A percentile compares a stretch with the other conserved stretches of the same genome.
Evolutionary conservation across 192 early-diverging fungal genomes (phyloP).

Genomic region (Coemansia umbellata): DNA sequence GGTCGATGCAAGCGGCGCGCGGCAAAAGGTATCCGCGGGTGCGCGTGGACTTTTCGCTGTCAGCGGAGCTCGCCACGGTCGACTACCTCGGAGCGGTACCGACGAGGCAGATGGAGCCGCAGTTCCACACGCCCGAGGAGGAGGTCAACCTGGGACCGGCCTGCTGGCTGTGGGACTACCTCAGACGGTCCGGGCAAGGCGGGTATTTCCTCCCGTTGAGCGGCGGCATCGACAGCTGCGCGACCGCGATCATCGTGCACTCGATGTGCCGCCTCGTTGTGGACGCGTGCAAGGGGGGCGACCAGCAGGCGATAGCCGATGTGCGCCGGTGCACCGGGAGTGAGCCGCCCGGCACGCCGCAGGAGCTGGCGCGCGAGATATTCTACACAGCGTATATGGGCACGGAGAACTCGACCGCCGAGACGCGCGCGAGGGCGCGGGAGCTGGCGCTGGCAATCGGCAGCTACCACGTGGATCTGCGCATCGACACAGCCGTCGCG

Average conservation of each 20-base stretch:
- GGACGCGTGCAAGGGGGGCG: conserved; percentile 34
- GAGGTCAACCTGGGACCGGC: conserved; percentile 93
- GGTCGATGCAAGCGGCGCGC: conserved; percentile 75
- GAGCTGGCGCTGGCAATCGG: conserved; percentile 77
- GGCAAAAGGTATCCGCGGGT: conserved; percentile 65
- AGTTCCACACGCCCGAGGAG: conserved; percentile 76
- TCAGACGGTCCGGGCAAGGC: conserved; percentile 80
- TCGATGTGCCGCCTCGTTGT: conserved; percentile 57
- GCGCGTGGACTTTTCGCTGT: conserved; percentile 55
- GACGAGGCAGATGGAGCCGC: conserved; percentile 46
- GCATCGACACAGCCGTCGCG: conserved; percentile 79
- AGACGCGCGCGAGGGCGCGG: conserved; percentile 79
- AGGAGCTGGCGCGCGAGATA: conserved; percentile 77
- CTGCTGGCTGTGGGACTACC: conserved; percentile 99
- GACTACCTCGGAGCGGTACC: conserved; percentile 9
- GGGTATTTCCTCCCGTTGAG: conserved; percentile 95
- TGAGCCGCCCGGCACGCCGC: conserved; percentile 60
- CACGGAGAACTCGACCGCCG: conserved; percentile 80
- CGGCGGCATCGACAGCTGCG: conserved; percentile 97
- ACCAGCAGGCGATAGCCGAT: conserved; percentile 71
- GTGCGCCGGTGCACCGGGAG: conserved; percentile 59
- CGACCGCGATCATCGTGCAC: conserved; percentile 70
- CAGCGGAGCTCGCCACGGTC: conserved; percentile 28
- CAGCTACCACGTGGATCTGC: conserved; percentile 87
- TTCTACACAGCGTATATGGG: conserved; percentile 98